phyloP scores from a whole-genome alignment of 306 rosid species.

The Echinosophora koreensis region DNA sequence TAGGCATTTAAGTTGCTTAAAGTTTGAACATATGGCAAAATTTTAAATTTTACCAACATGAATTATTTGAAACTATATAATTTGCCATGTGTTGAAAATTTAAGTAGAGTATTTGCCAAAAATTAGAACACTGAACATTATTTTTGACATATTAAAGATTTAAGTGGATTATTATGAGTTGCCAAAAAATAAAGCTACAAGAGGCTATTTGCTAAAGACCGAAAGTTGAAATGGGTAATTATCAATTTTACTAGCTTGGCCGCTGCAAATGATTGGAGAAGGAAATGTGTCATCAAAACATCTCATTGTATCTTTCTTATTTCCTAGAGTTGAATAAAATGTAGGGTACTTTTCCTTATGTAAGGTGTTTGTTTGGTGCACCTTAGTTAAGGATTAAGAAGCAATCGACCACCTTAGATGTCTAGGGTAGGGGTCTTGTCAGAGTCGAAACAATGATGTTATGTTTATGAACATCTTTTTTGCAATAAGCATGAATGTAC shows the following conservation, averaged over 20 bases:
- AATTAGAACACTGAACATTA: background rate
- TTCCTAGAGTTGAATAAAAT: background rate
- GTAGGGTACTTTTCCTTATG: background rate
- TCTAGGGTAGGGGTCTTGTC: no score
- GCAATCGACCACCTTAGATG: no score
- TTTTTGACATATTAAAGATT: no score
- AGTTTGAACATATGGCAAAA: background rate
- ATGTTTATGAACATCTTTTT: no score
- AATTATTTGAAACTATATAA: no score
- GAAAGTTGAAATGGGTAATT: background rate
- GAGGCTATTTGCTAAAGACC: constrained; percentile 3
- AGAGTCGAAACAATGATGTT: background rate
- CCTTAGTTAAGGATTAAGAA: no score
- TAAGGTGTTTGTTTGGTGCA: no score
- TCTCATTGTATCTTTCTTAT: background rate
- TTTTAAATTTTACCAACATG: background rate
- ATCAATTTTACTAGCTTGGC: background rate
- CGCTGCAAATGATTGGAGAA: background rate
- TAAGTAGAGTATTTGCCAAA: background rate
- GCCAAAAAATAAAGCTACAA: constrained; percentile 1
- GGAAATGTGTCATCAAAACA: background rate
- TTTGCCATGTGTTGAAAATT: background rate
- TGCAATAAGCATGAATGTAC: no score
- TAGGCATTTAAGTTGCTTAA: background rate
- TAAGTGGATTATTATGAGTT: background rate